These are phyloP conservation scores for Galeopsis tetrahit DNA, from an alignment of 257 asterid species.

Conservation along the genomic window DNA sequence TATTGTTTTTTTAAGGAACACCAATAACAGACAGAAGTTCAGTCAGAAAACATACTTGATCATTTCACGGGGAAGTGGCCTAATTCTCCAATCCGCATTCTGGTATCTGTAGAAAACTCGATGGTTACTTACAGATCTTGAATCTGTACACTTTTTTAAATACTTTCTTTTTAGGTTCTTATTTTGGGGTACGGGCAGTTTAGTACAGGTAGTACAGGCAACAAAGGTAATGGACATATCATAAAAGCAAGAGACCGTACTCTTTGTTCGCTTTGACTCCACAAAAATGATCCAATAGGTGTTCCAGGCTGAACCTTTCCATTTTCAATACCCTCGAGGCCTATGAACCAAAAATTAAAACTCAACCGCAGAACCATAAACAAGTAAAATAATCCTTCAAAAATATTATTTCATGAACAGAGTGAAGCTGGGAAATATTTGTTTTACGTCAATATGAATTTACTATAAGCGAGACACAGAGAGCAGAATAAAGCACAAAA, in stretches of 20 bases:
- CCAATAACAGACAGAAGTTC: slow-evolving; percentile 11
- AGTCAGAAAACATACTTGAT: slow-evolving; percentile 55
- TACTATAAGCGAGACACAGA: background rate
- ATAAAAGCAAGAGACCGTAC: slow-evolving; percentile 52
- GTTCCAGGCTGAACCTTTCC: slow-evolving; percentile 91
- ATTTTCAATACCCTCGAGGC: slow-evolving; percentile 93
- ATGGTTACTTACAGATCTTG: slow-evolving; percentile 31
- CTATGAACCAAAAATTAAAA: slow-evolving; percentile 45
- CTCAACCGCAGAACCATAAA: slow-evolving; percentile 33
- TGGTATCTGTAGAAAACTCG: slow-evolving; percentile 70
- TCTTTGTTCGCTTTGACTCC: slow-evolving; percentile 94
- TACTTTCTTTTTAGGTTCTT: slow-evolving; percentile 19
- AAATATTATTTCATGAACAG: background rate
- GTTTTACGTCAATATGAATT: background rate
- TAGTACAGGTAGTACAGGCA: slow-evolving; percentile 3
- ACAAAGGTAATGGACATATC: slow-evolving; percentile 27
- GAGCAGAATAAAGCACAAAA: background rate
- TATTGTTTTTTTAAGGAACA: slow-evolving; percentile 12
- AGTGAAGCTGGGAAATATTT: background rate
- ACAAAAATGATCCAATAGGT: slow-evolving; percentile 81
- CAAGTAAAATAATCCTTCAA: slow-evolving; percentile 7
- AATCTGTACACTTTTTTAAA: background rate
- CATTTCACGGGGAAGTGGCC: slow-evolving; percentile 95
- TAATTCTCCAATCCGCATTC: slow-evolving; percentile 99
- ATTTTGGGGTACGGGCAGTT: slow-evolving; percentile 24